Evolutionary conservation across 2,329 filamentous ascomycete species (phyloP).

Genomic region (Cercospora nicotianae): DNA sequence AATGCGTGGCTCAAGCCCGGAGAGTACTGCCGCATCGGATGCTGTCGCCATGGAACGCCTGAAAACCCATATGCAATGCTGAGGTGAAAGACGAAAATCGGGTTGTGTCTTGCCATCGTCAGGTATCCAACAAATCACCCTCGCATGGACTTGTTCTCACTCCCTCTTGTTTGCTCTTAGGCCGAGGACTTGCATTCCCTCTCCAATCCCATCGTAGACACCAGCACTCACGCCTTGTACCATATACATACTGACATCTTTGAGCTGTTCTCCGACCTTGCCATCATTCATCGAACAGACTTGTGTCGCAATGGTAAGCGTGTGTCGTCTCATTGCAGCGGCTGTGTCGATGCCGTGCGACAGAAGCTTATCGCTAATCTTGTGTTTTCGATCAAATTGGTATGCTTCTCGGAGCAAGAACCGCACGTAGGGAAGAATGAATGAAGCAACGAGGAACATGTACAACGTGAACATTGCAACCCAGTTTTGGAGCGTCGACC

Average conservation of each 20-base stretch:
- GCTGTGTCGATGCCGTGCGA: slow-evolving; percentile 54
- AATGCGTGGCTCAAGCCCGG: background rate
- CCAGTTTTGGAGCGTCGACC: slow-evolving; percentile 29
- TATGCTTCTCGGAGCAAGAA: slow-evolving; percentile 56
- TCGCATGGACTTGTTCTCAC: background rate
- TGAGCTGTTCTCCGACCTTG: slow-evolving; percentile 59
- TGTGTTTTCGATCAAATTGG: slow-evolving; percentile 65
- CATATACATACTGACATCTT: slow-evolving; percentile 60
- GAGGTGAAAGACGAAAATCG: background rate
- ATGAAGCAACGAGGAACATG: slow-evolving; percentile 58
- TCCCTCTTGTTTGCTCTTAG: slow-evolving; percentile 20
- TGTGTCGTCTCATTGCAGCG: slow-evolving; percentile 54
- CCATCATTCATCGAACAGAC: slow-evolving; percentile 65
- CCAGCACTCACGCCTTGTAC: slow-evolving; percentile 65
- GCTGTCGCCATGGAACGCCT: background rate
- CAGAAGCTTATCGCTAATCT: slow-evolving; percentile 61
- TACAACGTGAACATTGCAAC: slow-evolving; percentile 27
- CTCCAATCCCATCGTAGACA: slow-evolving; percentile 62
- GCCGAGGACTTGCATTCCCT: slow-evolving; percentile 54
- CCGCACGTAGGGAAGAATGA: slow-evolving; percentile 62
- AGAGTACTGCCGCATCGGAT: background rate
- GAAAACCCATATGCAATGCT: background rate
- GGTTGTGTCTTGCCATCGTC: background rate
- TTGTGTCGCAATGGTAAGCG: slow-evolving; percentile 55
- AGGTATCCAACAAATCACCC: background rate